These are phyloP conservation scores for Pyrus bretschneideri DNA, from an alignment of 306 rosid genomes.

Conservation along the genomic window DNA sequence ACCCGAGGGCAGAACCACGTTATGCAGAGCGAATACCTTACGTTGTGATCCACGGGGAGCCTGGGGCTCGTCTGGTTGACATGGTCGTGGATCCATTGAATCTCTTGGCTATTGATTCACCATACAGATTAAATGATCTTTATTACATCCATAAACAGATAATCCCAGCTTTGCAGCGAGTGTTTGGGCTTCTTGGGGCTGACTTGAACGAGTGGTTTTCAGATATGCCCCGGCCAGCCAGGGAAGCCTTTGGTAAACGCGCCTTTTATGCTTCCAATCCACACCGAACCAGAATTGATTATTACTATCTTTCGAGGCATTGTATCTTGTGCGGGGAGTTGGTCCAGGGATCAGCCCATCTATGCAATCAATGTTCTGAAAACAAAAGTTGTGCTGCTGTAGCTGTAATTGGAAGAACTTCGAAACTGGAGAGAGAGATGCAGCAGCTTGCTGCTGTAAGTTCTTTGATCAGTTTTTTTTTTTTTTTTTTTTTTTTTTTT, in stretches of 20 bases:
- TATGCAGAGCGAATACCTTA: slow-evolving; percentile 85
- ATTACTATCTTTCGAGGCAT: slow-evolving; percentile 82
- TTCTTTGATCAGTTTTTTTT: background rate
- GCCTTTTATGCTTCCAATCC: slow-evolving; percentile 33
- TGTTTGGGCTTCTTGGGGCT: slow-evolving; percentile 78
- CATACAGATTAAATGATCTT: slow-evolving; percentile 66
- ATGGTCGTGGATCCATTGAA: slow-evolving; percentile 92
- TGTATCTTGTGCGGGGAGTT: slow-evolving; percentile 78
- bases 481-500: background rate
- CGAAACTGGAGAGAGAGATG: slow-evolving; percentile 80
- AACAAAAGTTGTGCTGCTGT: slow-evolving; percentile 56
- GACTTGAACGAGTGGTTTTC: slow-evolving; percentile 75
- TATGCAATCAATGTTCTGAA: slow-evolving; percentile 58
- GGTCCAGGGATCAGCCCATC: slow-evolving; percentile 63
- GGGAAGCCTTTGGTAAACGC: slow-evolving; percentile 58
- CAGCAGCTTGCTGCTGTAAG: slow-evolving; percentile 86
- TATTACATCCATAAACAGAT: slow-evolving; percentile 91
- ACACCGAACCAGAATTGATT: slow-evolving; percentile 79
- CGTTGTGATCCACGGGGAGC: slow-evolving; percentile 86
- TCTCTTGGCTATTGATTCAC: slow-evolving; percentile 69
- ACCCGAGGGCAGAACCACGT: slow-evolving; percentile 93
- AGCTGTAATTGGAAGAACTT: slow-evolving; percentile 60
- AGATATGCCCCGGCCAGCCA: slow-evolving; percentile 79
- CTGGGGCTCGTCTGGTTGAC: slow-evolving; percentile 84
- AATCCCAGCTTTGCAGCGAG: slow-evolving; percentile 87